Base-by-base conservation (phyloP, 108 stramenopile genomes). In the Bacterosira constricta region DNA sequence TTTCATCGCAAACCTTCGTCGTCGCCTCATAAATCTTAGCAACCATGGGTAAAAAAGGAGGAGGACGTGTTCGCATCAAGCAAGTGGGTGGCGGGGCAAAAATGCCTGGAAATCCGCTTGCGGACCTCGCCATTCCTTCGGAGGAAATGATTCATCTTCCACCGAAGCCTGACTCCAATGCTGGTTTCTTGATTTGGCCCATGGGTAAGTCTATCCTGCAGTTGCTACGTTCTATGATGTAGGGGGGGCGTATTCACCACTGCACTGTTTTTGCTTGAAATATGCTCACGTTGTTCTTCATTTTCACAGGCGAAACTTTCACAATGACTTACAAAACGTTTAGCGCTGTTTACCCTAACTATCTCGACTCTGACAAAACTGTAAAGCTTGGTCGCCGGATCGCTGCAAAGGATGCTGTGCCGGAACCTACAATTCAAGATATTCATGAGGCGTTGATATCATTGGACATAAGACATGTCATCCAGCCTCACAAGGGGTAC, bases 401-500 rank as follows among this genome's bases (percentile, higher is more conserved):
- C 34, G 74, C 86, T 35, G 63, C 53, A 34, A 81, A 87, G 73
- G 65, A 88, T 36, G 84, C 86, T 12, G 85, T 91, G 2, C 76
- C 82, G 17, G 77, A 77, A 29, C 93, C 93, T 20, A 88, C 90
- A 2, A 79, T 88, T 0, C 73, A 77, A 50, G 93, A 94, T 65
- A 76, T 94, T 26, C 80, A 81, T 34, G 82, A 91, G 62, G 93
- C 84, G 6, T 57, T 94, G 47, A 83, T 84, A 64, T 58, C 66
- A 32, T 63, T 94, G 64, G 71, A 76, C 18, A 78, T 94, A 59
- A 85, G 85, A 9, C 93, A 94, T 75, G 90, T 86, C n/a, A 58
- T 90, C n/a, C 89, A 94, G 75, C 93, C 93, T 12, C 60, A 94
- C 69, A 91, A 91, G 64, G 93, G 93, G n/a, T 94, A 90, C 50